These are phyloP conservation scores for Athelia psychrophila DNA, from an alignment of 1,284 basidiomycete species.

Conservation along the genomic window DNA sequence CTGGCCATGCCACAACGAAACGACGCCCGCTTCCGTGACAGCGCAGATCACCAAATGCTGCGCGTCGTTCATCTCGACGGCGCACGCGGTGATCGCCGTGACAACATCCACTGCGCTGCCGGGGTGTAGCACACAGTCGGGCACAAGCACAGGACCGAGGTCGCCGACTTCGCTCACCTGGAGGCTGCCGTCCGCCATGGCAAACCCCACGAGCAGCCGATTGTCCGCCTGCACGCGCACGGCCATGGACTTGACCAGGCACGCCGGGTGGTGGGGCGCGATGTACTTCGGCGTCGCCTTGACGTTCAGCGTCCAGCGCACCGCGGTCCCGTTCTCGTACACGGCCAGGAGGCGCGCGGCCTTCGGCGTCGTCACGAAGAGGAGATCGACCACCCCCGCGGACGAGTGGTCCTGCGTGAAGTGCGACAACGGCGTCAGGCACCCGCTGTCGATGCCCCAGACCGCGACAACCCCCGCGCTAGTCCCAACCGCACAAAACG, in stretches of 20 bases:
- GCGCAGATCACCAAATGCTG: conserved; percentile 54
- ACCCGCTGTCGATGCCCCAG: conserved; percentile 47
- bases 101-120: conserved; percentile 57
- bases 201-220: conserved; percentile 52
- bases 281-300: conserved; percentile 37
- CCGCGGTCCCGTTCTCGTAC: conserved; percentile 56
- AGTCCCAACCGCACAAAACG: conserved; percentile 62
- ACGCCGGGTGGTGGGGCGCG: conserved; percentile 39
- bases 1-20: conserved; percentile 68
- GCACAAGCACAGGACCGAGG: conserved; percentile 33
- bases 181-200: conserved; percentile 59
- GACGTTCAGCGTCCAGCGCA: conserved; percentile 49
- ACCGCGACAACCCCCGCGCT: conserved; percentile 56
- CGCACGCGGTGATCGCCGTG: conserved; percentile 49
- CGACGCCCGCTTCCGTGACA: conserved; percentile 61
- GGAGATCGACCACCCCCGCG: conserved; percentile 46
- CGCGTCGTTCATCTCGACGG: conserved; percentile 45
- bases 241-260: conserved; percentile 46
- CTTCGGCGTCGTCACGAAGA: conserved; percentile 33
- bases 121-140: conserved; percentile 47
- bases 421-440: conserved; percentile 38
- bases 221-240: conserved; percentile 43
- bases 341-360: conserved; percentile 43
- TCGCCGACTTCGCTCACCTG: conserved; percentile 56
- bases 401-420: conserved; percentile 44